Base-by-base conservation (phyloP, 164 flowering plant genomes). In the Buxus sempervirens region DNA sequence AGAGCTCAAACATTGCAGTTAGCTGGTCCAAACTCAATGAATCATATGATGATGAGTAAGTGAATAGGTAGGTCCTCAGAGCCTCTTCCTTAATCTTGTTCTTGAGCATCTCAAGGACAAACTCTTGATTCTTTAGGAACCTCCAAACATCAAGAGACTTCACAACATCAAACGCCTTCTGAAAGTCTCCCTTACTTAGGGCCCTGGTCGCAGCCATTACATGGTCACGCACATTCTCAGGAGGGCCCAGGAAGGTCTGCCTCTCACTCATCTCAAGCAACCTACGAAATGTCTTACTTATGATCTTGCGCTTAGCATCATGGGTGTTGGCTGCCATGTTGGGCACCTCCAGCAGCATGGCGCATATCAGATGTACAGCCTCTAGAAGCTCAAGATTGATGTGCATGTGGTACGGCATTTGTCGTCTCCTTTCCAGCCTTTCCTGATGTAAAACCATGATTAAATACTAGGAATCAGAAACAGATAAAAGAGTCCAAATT, bases 381-480 rank as follows among this genome's bases (percentile, higher is more conserved):
- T 95, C 98, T 41, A 95, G 76, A 23, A 95, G 93, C 81, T 95
- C 99, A 38, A 92, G 98, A 70, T 92, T 95, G 62, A 92, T 90
- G 77, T 95, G 99, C 99, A 95, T 95, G 75, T 95, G 99, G 75
- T 95, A 95, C 5, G 99, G 99, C 99, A 95, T 90, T 68, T 95
- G 97, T 22, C 97, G 78, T 65, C 96, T 88, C 70, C 97, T 82
- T 73, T 95, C 98, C 69, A 90, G 65, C 74, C 93, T 91, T 78
- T 95, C 98, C 97, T 95, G 84, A 70, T 53, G 24, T 25, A 70
- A 73, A 66, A 56, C 23, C 41, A 64, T 6, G 6, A 56, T 36
- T 22, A 14, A 62, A 21, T 36, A 13, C 9, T 14, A 12, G 7
- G 22, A 7, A 57, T 57, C 9, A 21, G 60, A 57, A 57, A 21